Base-by-base conservation (phyloP, 2,329 filamentous ascomycete genomes). In the Fusarium nisikadoi region DNA sequence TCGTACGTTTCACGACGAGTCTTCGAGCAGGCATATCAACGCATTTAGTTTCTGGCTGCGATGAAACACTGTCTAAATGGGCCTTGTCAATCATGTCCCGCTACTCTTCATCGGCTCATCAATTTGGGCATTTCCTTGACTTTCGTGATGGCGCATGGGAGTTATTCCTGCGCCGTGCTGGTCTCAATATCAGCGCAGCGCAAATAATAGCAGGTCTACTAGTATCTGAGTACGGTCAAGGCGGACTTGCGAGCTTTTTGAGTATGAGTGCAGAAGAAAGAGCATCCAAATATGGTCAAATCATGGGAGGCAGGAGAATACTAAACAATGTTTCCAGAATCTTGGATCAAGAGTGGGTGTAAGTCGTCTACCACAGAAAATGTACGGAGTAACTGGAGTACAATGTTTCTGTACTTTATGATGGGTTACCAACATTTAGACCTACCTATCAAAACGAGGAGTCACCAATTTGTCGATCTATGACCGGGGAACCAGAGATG, bases 31-130 rank as follows among this genome's bases (percentile, higher is more conserved):
- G 78, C 3, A 77, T 87, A 3, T 79, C 79, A 4, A 81, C 86
- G 1, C 80, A 83, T 35, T 86, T 88, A 39, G 80, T 89, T 2
- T 83, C 85, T 3, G 89, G 89, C 0, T 85, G 85, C 1, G 80
- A 84, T 23, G 78, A 83, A 27, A 86, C 84, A 0, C 76, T 91
- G 11, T 83, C 86, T 2, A 84, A 80, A 59, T 92, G 90, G 90
- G 80, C 89, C 3, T 80, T 87, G 1, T 84, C 83, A 2, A 76
- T 85, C 1, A 85, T 92, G 47, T 84, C 85, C 23, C 86, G 85
- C 12, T 83, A 86, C 75, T 80, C 75, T 16, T 49, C 72, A 1
- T 69, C 76, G 17, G 66, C 74, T 5, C 64, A 56, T 1, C 68
- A 75, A 2, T 76, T 83, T 17, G 79, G 80, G 55, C 75, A 77